Evolutionary conservation across 1,284 basidiomycete genomes (phyloP).

Genomic region (Trichosporon faecale): DNA sequence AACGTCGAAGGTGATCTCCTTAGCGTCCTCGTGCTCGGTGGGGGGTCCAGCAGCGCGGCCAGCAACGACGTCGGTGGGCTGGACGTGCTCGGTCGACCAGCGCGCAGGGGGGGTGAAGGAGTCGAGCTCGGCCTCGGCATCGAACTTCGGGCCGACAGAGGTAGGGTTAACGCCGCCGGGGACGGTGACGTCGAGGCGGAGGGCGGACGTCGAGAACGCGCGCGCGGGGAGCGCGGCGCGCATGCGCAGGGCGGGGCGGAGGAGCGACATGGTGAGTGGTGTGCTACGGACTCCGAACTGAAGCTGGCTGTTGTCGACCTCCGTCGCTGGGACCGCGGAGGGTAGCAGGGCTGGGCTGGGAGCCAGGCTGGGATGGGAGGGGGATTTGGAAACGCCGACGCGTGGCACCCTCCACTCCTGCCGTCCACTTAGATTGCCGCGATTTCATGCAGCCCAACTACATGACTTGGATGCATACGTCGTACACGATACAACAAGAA

Average conservation of each 20-base stretch:
- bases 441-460: background rate
- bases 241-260: constrained; percentile 17
- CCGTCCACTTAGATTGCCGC: background rate
- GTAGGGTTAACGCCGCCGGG: constrained; percentile 10
- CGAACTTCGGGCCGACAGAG: constrained; percentile 6
- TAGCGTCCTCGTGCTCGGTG: constrained; percentile 29
- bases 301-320: background rate
- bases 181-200: background rate
- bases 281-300: background rate
- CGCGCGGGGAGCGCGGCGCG: background rate
- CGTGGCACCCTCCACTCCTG: background rate
- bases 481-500: constrained; percentile 9
- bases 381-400: constrained; percentile 12
- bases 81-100: constrained; percentile 15
- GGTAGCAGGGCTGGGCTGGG: background rate
- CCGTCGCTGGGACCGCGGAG: background rate
- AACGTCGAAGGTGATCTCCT: constrained; percentile 43
- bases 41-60: constrained; percentile 25
- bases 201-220: constrained; percentile 8
- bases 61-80: constrained; percentile 32
- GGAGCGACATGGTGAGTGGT: constrained; percentile 19
- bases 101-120: constrained; percentile 5
- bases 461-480: background rate
- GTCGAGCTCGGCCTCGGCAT: constrained; percentile 8
- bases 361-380: background rate